Percentiles rank a stretch among this genome's conserved stretches.
These are phyloP conservation scores for Rhynchospora breviuscula DNA, from an alignment of 176 grass and related monocot genomes.

Conservation along the genomic window DNA sequence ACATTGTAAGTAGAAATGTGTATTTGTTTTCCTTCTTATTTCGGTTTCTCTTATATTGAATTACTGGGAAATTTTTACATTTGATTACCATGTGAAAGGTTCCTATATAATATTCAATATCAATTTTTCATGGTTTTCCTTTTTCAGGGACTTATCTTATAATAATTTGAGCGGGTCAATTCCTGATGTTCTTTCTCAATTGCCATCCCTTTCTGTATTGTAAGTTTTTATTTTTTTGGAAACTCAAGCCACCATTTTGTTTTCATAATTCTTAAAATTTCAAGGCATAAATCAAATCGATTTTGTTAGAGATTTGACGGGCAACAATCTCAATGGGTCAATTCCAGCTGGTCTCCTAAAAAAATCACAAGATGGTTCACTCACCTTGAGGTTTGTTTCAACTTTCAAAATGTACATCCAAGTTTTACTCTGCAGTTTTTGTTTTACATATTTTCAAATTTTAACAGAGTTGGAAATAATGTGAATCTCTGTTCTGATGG, in stretches of 20 bases:
- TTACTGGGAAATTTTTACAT: not conserved
- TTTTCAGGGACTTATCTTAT: slow-evolving; percentile 60
- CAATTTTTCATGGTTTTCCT: not conserved
- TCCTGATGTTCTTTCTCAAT: slow-evolving; percentile 37
- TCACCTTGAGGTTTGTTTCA: slow-evolving; percentile 43
- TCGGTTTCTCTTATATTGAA: not conserved
- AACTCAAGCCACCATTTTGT: not conserved
- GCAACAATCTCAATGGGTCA: slow-evolving; percentile 35
- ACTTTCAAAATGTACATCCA: not conserved
- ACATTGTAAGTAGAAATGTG: slow-evolving; percentile 33
- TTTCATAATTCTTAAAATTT: not conserved
- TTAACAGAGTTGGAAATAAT: slow-evolving; percentile 42
- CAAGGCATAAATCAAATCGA: not conserved
- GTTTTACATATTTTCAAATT: not conserved
- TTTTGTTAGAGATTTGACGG: slow-evolving; percentile 55
- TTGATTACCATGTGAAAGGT: not conserved
- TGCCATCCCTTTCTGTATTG: slow-evolving; percentile 38
- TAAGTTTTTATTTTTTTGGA: slow-evolving; percentile 25
- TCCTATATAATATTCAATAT: not conserved
- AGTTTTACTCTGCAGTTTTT: not conserved
- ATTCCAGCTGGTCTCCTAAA: slow-evolving; percentile 42
- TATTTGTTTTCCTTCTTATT: not conserved
- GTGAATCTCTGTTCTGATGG: slow-evolving; percentile 32
- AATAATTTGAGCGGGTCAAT: slow-evolving; percentile 55
- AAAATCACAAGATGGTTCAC: slow-evolving; percentile 34